Evolutionary conservation across 371 early-diverging fungal genomes (phyloP).

Genomic region (Mucor plumbeus): DNA sequence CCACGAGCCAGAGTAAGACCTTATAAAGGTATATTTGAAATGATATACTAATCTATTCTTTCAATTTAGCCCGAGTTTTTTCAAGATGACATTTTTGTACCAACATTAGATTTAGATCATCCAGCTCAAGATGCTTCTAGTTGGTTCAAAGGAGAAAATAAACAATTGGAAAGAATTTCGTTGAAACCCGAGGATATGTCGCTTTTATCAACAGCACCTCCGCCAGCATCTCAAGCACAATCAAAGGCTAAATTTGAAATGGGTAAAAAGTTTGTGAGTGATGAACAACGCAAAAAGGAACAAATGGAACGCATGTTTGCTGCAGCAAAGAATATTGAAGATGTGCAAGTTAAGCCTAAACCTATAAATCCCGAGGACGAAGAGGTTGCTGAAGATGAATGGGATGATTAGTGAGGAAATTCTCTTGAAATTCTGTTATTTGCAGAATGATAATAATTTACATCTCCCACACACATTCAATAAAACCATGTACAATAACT

Average conservation of each 20-base stretch:
- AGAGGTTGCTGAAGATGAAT: conserved; percentile 36
- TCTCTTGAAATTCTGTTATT: background rate
- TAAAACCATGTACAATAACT: too few relatives aligned
- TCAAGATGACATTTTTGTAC: conserved; percentile 86
- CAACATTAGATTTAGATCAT: conserved; percentile 61
- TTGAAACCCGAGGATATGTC: conserved; percentile 67
- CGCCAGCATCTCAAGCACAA: conserved; percentile 41
- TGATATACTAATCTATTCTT: background rate
- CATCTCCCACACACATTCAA: too few relatives aligned
- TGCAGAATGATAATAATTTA: too few relatives aligned
- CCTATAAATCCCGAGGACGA: conserved; percentile 26
- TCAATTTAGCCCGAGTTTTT: conserved; percentile 71
- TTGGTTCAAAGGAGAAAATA: conserved; percentile 61
- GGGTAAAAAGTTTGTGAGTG: conserved; percentile 41
- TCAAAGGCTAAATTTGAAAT: conserved; percentile 49
- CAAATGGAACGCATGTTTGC: conserved; percentile 64
- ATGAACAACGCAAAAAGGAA: conserved; percentile 50
- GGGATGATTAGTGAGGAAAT: conserved; percentile 27
- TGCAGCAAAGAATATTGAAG: conserved; percentile 51
- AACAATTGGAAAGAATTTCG: conserved; percentile 37
- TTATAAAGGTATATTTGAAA: background rate
- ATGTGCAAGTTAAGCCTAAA: conserved; percentile 45
- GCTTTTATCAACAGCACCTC: conserved; percentile 55
- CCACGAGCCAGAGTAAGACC: conserved; percentile 69
- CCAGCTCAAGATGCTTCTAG: conserved; percentile 54